Conservation (phyloP, 2,329 filamentous ascomycete genomes). For the Akanthomyces uredinophilus region DNA sequence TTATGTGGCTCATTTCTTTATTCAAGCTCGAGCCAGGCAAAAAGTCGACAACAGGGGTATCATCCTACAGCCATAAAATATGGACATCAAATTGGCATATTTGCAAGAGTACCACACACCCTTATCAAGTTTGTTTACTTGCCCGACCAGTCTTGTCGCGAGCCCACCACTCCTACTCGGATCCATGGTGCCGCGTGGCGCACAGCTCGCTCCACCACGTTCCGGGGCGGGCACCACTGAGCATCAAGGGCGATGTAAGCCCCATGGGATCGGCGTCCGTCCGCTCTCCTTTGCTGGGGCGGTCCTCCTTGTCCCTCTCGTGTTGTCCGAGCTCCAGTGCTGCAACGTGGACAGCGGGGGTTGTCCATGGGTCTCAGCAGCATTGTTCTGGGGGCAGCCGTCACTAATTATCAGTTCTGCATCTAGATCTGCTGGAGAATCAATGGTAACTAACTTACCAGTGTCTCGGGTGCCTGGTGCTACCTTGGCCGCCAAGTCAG, state of each 20-base stretch:
- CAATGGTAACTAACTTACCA: background rate
- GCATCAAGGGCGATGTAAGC: background rate
- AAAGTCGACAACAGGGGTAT: background rate
- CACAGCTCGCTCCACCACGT: background rate
- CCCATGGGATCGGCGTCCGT: background rate
- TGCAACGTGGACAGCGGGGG: background rate
- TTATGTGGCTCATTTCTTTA: background rate
- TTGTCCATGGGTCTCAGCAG: background rate
- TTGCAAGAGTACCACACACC: background rate
- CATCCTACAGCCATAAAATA: background rate
- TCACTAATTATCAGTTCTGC: background rate
- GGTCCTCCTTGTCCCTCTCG: background rate
- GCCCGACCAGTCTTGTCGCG: background rate
- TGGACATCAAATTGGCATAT: background rate
- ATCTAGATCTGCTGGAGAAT: background rate
- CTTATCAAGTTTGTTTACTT: background rate
- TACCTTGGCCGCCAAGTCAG: background rate
- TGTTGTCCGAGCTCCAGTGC: background rate
- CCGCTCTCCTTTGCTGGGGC: background rate
- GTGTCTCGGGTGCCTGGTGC: background rate
- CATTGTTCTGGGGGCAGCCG: background rate
- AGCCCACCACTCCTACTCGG: constrained; percentile 2
- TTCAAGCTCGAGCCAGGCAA: background rate
- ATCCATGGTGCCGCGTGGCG: constrained; percentile 12
- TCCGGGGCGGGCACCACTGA: constrained; percentile 10